Base-by-base conservation (phyloP, 768 basidiomycete genomes). In the Kwoniella shandongensis region DNA sequence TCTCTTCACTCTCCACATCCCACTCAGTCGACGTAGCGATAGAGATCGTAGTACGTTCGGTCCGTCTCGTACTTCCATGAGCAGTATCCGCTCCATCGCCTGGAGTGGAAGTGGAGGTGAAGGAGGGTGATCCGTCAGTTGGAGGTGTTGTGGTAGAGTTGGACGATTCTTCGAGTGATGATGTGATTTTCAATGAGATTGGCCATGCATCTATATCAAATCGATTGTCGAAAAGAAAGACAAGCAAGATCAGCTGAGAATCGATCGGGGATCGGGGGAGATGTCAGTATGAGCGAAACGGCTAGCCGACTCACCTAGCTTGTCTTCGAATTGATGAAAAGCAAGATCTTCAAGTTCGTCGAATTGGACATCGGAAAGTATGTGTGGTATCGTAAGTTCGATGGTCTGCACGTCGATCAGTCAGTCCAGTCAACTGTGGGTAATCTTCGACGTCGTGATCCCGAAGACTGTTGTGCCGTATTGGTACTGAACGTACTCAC, bases 281-380 rank as follows among this genome's bases (percentile, higher is more conserved):
- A n/a, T n/a, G n/a, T n/a, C n/a, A n/a, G n/a, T n/a, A n/a, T n/a
- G n/a, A n/a, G n/a, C n/a, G n/a, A n/a, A n/a, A n/a, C n/a, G n/a
- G n/a, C n/a, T n/a, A n/a, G n/a, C n/a, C n/a, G 2, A 51, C 51
- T 32, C 35, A 60, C 59, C 59, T 1, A 47, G 23, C 13, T 17
- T 44, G 13, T 44, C 47, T 36, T 54, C 47, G 35, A 63, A 58
- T 38, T 63, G 61, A 8, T 42, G n/a, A 32, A 63, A 62, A 13
- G 50, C 51, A 4, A 56, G 35, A 47, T 62, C 61, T 62, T 62
- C 61, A 23, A 62, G 26, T 23, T 53, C 61, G 26, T 56, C 50
- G 17, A 56, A 53, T 53, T 62, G 53, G 27, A 57, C 61, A 44
- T 47, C 49, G 2, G 61, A 57, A 11, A 62, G 42, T 15, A 55